phyloP scores from a whole-genome alignment of 1,284 basidiomycete species.

The Cutaneotrichosporon sp. region DNA sequence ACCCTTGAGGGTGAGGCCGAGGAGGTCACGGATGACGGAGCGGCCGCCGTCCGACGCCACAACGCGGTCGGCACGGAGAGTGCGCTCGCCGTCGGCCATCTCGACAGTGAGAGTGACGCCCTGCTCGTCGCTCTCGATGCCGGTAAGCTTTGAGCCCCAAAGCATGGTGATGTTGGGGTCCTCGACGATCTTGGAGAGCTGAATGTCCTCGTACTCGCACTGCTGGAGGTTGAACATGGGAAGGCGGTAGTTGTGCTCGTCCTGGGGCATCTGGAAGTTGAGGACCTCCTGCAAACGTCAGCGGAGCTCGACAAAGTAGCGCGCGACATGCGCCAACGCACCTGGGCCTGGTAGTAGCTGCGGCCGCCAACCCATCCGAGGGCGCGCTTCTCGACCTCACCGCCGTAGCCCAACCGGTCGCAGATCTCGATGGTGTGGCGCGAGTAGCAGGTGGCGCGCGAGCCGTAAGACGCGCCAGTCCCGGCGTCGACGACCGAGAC shows the following conservation, averaged over 20 bases:
- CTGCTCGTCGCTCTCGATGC: slow-evolving; percentile 9
- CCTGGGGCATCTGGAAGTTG: slow-evolving; percentile 23
- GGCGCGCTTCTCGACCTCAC: slow-evolving; percentile 15
- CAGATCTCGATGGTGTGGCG: slow-evolving; percentile 26
- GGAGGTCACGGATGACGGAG: slow-evolving; percentile 19
- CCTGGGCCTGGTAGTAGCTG: slow-evolving; percentile 20
- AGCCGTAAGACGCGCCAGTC: slow-evolving; percentile 23
- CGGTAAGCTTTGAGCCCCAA: slow-evolving; percentile 18
- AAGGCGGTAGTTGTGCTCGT: slow-evolving; percentile 7
- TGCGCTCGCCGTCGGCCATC: slow-evolving; percentile 20
- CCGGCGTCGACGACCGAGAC: slow-evolving; percentile 21
- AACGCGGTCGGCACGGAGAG: slow-evolving; percentile 19
- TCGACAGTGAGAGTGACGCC: slow-evolving; percentile 23
- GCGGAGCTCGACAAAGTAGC: neutral
- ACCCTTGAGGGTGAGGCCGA: slow-evolving; percentile 18
- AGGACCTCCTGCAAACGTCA: slow-evolving; percentile 16
- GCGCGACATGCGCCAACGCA: neutral
- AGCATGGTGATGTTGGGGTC: slow-evolving; percentile 20
- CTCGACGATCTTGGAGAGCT: slow-evolving; percentile 15
- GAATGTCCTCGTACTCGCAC: slow-evolving; percentile 28
- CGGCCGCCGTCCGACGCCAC: slow-evolving; percentile 23
- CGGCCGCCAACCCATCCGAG: slow-evolving; percentile 23
- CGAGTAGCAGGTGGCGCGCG: slow-evolving; percentile 27
- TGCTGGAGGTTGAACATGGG: slow-evolving; percentile 29
- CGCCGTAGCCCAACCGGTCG: slow-evolving; percentile 24